Conservation (phyloP, 208 protist species). For the Spironucleus salmonicida region DNA sequence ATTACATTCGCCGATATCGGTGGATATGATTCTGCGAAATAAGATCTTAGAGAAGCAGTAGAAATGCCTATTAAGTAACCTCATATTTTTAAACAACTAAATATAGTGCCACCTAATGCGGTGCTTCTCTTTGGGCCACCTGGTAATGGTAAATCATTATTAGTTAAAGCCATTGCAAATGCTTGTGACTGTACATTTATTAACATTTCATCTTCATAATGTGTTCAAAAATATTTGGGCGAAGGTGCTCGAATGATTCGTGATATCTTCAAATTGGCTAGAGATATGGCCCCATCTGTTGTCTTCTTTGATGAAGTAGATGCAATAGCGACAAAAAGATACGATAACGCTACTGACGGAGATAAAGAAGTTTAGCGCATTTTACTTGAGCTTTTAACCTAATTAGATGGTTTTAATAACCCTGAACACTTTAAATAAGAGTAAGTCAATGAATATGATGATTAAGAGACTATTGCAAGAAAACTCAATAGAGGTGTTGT, state of each 20-base stretch:
- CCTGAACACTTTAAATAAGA: background rate
- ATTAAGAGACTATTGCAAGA: background rate
- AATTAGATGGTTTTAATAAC: constrained; percentile 96
- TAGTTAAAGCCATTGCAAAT: constrained; percentile 92
- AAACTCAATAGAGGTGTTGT: constrained; percentile 76
- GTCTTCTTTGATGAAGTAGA: constrained; percentile 99
- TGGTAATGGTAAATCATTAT: constrained; percentile 58
- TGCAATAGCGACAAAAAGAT: constrained; percentile 72
- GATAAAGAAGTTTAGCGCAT: constrained; percentile 39
- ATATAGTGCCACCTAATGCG: constrained; percentile 30
- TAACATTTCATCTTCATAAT: constrained; percentile 91
- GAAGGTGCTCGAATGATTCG: constrained; percentile 96
- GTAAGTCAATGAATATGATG: background rate
- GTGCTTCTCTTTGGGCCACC: constrained; percentile 36
- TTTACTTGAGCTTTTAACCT: constrained; percentile 49
- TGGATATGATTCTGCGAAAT: constrained; percentile 25
- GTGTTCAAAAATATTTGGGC: constrained; percentile 87
- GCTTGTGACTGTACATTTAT: constrained; percentile 93
- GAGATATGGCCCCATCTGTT: constrained; percentile 92
- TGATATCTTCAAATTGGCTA: constrained; percentile 94
- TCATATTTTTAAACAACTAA: constrained; percentile 51
- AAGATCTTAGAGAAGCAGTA: constrained; percentile 73
- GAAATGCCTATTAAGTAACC: constrained; percentile 95
- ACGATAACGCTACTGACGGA: background rate
- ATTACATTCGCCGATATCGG: constrained; percentile 31